Evolutionary conservation across 768 basidiomycete genomes (phyloP).

Genomic region (Solioccasus polychromus): DNA sequence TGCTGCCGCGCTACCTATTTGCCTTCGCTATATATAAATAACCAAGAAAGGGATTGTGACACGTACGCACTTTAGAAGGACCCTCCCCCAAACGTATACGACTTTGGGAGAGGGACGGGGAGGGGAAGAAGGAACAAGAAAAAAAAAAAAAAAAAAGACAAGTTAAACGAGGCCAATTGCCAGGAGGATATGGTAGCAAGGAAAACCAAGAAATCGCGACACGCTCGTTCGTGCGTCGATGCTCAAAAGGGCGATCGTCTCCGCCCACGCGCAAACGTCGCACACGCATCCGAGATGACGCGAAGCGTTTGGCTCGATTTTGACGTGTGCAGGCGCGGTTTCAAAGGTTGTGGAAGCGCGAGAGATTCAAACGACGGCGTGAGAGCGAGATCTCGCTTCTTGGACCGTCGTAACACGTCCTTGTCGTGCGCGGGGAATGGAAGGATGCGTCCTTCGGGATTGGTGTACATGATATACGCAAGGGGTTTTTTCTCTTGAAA

Average conservation of each 20-base stretch:
- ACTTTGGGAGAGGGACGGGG: too few species aligned
- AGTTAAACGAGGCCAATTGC: too few species aligned
- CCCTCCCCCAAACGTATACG: too few species aligned
- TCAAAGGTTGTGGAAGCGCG: not conserved
- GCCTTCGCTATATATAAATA: too few species aligned
- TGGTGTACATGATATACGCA: constrained; percentile 16
- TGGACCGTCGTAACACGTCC: constrained; percentile 1
- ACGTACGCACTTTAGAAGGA: too few species aligned
- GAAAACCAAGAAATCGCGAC: not conserved
- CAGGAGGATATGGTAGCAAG: too few species aligned
- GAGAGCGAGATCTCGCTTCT: constrained; percentile 14
- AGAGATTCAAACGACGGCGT: constrained; percentile 5
- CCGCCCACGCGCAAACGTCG: constrained; percentile 15
- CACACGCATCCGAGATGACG: constrained; percentile 24
- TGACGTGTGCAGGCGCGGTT: constrained; percentile 5
- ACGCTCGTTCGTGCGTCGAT: not conserved
- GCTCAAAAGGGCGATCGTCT: constrained; percentile 12
- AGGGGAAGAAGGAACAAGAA: too few species aligned
- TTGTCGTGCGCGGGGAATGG: constrained; percentile 12
- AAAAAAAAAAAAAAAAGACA: too few species aligned
- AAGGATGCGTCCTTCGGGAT: constrained; percentile 16
- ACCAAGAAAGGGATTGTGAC: too few species aligned
- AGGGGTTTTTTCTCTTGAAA: constrained; percentile 6
- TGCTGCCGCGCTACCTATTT: too few species aligned
- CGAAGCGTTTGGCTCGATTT: constrained; percentile 23